Conservation (phyloP, 75 land plant species). For the Isoetes taiwanensis region DNA sequence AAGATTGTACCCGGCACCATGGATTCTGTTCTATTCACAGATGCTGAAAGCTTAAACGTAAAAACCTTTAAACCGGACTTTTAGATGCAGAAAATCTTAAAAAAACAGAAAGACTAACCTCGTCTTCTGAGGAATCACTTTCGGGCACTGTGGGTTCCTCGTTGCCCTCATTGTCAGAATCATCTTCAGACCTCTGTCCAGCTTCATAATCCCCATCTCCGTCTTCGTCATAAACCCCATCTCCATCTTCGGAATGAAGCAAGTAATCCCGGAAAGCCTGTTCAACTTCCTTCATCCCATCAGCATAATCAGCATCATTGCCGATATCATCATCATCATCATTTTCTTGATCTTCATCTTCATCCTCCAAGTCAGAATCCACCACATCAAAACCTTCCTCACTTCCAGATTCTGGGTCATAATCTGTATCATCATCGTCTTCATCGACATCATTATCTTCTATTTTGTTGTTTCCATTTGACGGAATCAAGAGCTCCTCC, state of each 20-base stretch:
- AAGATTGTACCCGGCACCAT: background rate
- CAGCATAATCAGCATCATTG: background rate
- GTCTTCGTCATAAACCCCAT: background rate
- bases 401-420: conserved; percentile 7
- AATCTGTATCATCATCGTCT: conserved; percentile 7
- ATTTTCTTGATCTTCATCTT: conserved; percentile 13
- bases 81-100: background rate
- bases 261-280: conserved; percentile 20
- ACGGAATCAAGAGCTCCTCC: too few species aligned
- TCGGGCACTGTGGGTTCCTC: too few species aligned
- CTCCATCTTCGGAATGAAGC: conserved; percentile 1
- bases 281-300: background rate
- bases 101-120: conserved; percentile 25
- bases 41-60: too few species aligned
- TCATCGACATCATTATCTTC: background rate
- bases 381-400: background rate
- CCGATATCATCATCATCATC: background rate
- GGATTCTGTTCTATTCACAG: background rate
- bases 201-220: background rate
- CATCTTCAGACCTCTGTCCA: conserved; percentile 20
- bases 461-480: too few species aligned
- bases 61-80: background rate
- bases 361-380: background rate
- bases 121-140: conserved; percentile 96
- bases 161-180: conserved; percentile 22